These are phyloP conservation scores for Ustilago nuda DNA, from an alignment of 1,284 basidiomycete genomes.

Conservation along the genomic window DNA sequence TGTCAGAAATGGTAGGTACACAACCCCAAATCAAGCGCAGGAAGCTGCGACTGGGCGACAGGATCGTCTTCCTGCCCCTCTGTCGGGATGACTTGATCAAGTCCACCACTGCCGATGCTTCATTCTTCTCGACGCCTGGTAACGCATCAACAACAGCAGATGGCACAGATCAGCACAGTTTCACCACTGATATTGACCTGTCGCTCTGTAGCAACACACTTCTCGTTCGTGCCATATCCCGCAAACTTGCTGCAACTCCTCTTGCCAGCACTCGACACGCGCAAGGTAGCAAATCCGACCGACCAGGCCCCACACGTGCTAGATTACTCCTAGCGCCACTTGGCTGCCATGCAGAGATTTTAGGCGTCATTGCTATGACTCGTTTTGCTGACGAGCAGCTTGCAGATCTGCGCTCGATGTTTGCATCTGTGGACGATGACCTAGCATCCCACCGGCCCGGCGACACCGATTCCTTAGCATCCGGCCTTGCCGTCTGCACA, in stretches of 20 bases:
- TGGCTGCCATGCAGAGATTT: constrained; percentile 14
- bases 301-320: neutral
- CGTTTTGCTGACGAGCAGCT: constrained; percentile 22
- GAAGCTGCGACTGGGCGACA: constrained; percentile 17
- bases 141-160: neutral
- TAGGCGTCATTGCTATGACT: constrained; percentile 5
- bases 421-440: constrained; percentile 1
- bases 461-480: constrained; percentile 10
- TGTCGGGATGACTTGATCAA: neutral
- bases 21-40: neutral
- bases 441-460: neutral
- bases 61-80: constrained; percentile 26
- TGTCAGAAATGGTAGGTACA: neutral
- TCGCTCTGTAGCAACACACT: constrained; percentile 10
- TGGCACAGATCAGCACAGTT: constrained; percentile 8
- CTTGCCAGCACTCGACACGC: constrained; percentile 13
- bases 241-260: constrained; percentile 23
- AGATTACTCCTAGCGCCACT: constrained; percentile 23
- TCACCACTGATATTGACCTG: constrained; percentile 10
- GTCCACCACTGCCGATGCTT: constrained; percentile 1
- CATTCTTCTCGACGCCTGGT: constrained; percentile 8
- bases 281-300: neutral
- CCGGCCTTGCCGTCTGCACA: constrained; percentile 30
- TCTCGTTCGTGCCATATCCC: constrained; percentile 9
- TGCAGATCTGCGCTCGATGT: constrained; percentile 10